These are phyloP conservation scores for Zarea fungicola DNA, from an alignment of 2,329 filamentous ascomycete species.

Conservation along the genomic window DNA sequence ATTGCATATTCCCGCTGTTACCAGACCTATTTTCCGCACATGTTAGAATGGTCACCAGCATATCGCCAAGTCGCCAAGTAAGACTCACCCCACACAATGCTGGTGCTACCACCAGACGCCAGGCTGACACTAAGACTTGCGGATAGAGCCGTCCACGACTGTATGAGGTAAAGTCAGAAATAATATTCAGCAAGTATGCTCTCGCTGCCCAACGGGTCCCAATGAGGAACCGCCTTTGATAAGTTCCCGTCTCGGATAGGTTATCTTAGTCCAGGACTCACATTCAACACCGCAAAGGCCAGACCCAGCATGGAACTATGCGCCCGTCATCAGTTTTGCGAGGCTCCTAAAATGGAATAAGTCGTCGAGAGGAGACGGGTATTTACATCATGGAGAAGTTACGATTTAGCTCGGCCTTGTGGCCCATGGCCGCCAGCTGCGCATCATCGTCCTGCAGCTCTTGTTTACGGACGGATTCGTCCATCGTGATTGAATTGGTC, in stretches of 20 bases:
- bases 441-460: conserved; percentile 19
- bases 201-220: too few species aligned
- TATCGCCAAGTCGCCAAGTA: background rate
- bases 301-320: conserved; percentile 36
- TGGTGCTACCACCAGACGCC: conserved; percentile 61
- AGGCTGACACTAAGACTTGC: conserved; percentile 44
- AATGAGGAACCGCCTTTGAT: too few species aligned
- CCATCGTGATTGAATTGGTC: background rate
- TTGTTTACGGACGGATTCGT: conserved; percentile 15
- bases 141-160: conserved; percentile 41
- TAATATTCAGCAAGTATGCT: background rate
- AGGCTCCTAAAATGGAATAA: background rate
- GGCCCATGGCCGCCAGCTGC: conserved; percentile 23
- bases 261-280: background rate
- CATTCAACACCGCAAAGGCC: conserved; percentile 43
- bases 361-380: background rate
- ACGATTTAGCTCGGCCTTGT: conserved; percentile 21
- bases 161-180: background rate
- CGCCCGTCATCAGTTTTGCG: background rate
- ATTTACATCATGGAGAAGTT: conserved; percentile 22
- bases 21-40: conserved; percentile 17
- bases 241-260: too few species aligned
- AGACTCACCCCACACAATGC: conserved; percentile 61
- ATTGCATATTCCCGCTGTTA: conserved; percentile 30
- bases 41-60: background rate